Evolutionary conservation across 1,284 basidiomycete genomes (phyloP), one percentile per base, ranked within the genome.

Genomic region (Tilletia walkeri): DNA sequence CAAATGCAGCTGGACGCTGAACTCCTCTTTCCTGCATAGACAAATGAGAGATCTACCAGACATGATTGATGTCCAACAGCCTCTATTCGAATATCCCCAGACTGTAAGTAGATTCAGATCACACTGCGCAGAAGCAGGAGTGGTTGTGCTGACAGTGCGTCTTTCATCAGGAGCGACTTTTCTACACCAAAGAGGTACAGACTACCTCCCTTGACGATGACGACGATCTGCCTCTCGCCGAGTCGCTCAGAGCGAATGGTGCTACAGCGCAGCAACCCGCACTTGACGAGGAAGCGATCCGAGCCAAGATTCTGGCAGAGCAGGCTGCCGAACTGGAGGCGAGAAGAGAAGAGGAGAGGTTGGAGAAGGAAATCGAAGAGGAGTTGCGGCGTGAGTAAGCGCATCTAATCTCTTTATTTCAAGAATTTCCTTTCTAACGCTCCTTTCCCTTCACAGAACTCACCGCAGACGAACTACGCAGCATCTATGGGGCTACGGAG

Each of bases 131-230:
- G 41, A 45, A 45, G 41, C 41, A n/a, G 41, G 41, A 45, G 41
- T 7, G 14, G 41, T 45, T 45, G 14, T 45, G 6, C 41, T 45
- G 41, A 45, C 41, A 45, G 41, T 45, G 1, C 41, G 14, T 14
- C 14, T 45, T 45, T 63, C 89, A 66, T 45, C 76, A 92, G 90
- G 91, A 93, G 84, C 89, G 90, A n/a, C 90, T 95, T 34, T 90
- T 92, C 66, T 97, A 96, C 81, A 95, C 94, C 76, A 96, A 95
- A 84, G 91, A 94, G 77, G 91, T 95, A 1, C 95, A 98, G 84
- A 96, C 94, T 0, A 87, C 89, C 39, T 76, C 66, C 9, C 12
- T 68, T 5, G 69, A 84, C 36, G 86, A 84, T 74, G 88, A 84
- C 36, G 86, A 84, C 74, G 90, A 80, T 87, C 66, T 67, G 12